Base-by-base conservation (phyloP, 805 yeast species). In the Yueomyces sp. region DNA sequence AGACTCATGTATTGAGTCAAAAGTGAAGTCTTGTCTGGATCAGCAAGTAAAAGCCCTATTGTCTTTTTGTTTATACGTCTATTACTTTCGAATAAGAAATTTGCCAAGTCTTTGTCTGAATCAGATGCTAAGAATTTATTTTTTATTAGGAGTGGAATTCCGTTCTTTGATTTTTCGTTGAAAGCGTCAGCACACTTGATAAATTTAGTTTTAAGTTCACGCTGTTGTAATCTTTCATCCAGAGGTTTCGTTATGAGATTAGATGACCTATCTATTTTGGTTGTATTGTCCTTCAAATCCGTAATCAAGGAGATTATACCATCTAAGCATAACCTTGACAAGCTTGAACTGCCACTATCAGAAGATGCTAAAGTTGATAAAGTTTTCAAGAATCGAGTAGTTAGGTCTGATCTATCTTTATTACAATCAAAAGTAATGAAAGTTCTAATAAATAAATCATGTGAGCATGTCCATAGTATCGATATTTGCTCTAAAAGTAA, bases 271-370 rank as follows among this genome's bases (percentile, higher is more conserved):
- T 47, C 49, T 12, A 48, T 45, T 26, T 42, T 42, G 57, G 33
- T 49, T 36, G 60, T 67, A 65, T 46, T 73, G 56, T 54, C 75
- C 49, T 73, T 70, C 30, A 83, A 65, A 8, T 79, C 77, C 44
- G 75, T 72, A 37, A 87, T 67, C 46, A 81, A 78, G 3, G 84
- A 71, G 32, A 88, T 64, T 3, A 90, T 59, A 1, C 96, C 94
- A 53, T 88, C 96, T 45, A 92, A 67, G 53, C 96, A 87, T 5
- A 86, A 72, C 1, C 96, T 95, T 0, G 97, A 96, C 2, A 88
- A 94, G 50, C 76, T 79, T 37, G 83, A 84, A 0, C 95, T 82
- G 0, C 94, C 79, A 52, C 73, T 69, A 52, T 85, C 94, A 0
- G 96, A 94, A 40, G 84, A 72, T 0, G 96, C 80, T 32, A 86